Evolutionary conservation across 2,329 filamentous ascomycete genomes (phyloP), one percentile per base, ranked within the genome.

Genomic region (Fusarium scirpi): DNA sequence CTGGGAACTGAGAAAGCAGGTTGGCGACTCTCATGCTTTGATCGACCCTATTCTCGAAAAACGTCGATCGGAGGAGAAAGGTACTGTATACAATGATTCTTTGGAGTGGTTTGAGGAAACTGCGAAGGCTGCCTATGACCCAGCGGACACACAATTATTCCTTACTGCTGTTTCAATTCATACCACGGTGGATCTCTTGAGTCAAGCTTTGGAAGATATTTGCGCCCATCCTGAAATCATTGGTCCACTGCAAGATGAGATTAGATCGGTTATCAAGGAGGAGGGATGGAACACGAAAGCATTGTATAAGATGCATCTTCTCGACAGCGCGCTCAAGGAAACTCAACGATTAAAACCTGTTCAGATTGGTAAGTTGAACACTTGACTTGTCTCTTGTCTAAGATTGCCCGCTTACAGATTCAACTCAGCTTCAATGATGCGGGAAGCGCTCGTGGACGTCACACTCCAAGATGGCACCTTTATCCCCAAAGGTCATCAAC

Each of bases 121-220:
- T 25, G 29, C 47, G 2, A 11, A 15, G 24, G 30, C 16, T 11
- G 15, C 47, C 7, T 51, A 51, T 20, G 30, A 34, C 22, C 47
- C 47, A 25, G 47, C 47, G 10, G 51, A 9, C 3, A 43, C 51
- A 92, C 91, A 94, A 74, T 85, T 93, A 5, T 62, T 44, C 8
- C 41, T 55, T 18, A 20, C 41, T 16, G 41, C 13, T 25, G 52
- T 45, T 7, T 44, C 52, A 11, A 46, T 55, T 6, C 52, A 55
- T 25, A 45, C 52, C 6, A 55, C 52, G 8, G 18, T 18, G 34
- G 52, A 55, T 32, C 29, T 45, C 30, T 13, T 46, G 4, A 45
- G 29, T 24, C 29, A 25, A 25, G 29, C 29, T n/a, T 32, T 55
- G 7, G 41, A 34, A 20, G 52, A 46, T 13, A 45, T 55, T 9